A percentile compares a stretch with the other conserved stretches of the same genome.
Evolutionary conservation across 306 rosid species (phyloP).

Genomic region (Lotus japonicus): DNA sequence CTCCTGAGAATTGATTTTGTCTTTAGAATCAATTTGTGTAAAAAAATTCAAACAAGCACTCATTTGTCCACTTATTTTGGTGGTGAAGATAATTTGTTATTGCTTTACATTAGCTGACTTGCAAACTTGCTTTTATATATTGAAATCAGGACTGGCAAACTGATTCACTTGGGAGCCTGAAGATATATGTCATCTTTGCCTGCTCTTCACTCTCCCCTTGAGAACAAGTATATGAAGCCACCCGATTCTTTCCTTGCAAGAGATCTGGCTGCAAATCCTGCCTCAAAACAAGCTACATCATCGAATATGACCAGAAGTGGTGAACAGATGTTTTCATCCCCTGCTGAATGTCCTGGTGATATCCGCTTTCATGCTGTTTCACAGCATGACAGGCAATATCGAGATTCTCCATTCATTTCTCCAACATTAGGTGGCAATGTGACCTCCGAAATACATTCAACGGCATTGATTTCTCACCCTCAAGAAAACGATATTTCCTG

Average conservation of each 20-base stretch:
- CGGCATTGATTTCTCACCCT: slow-evolving; percentile 30
- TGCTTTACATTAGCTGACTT: slow-evolving; percentile 17
- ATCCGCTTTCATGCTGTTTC: slow-evolving; percentile 27
- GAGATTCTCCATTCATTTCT: slow-evolving; percentile 39
- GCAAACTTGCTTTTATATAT: slow-evolving; percentile 12
- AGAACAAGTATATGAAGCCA: slow-evolving; percentile 35
- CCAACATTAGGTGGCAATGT: slow-evolving; percentile 32
- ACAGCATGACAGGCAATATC: slow-evolving; percentile 38
- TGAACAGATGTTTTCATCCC: slow-evolving; percentile 36
- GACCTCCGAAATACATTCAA: slow-evolving; percentile 37
- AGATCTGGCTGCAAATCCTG: slow-evolving; percentile 30
- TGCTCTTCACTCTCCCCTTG: slow-evolving; percentile 32
- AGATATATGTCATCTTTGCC: slow-evolving; percentile 51
- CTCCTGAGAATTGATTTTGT: too few relatives aligned
- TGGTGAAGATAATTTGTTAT: slow-evolving; percentile 12
- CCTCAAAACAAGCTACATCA: slow-evolving; percentile 36
- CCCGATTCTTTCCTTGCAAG: slow-evolving; percentile 43
- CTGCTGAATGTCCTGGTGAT: slow-evolving; percentile 30
- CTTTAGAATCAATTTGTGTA: too few relatives aligned
- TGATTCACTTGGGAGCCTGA: slow-evolving; percentile 20
- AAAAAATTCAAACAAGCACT: too few relatives aligned
- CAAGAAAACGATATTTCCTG: slow-evolving; percentile 48
- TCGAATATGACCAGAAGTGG: slow-evolving; percentile 33
- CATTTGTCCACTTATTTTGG: slow-evolving; percentile 7
- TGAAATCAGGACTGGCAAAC: slow-evolving; percentile 21